A percentile compares a stretch with the other conserved stretches of the same genome.
Evolutionary conservation across 768 basidiomycete species (phyloP).

Genomic region (Tylopilus rubrobrunneus): DNA sequence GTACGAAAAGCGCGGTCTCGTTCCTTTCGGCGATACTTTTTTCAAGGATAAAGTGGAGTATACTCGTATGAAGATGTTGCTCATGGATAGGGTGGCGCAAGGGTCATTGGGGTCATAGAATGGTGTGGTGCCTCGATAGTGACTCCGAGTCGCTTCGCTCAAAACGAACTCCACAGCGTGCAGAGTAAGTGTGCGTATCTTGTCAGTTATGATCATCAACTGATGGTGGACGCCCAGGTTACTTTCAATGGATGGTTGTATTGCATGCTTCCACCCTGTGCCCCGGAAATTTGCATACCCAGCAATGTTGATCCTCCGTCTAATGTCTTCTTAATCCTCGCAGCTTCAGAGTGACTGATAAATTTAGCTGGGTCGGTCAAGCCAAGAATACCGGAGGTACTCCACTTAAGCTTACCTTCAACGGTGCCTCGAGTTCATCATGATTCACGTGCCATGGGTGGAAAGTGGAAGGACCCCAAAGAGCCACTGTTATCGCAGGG

Average conservation of each 20-base stretch:
- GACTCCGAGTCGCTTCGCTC: not conserved
- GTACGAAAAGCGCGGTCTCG: conserved; percentile 52
- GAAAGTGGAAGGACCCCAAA: not conserved
- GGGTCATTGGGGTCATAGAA: too few species aligned
- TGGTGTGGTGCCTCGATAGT: not conserved
- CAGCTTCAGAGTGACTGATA: conserved; percentile 1
- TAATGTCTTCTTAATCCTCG: not conserved
- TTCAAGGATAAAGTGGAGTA: conserved; percentile 55
- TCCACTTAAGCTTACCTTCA: too few species aligned
- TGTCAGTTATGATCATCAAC: not conserved
- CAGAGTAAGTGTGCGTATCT: conserved; percentile 5
- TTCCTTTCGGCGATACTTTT: conserved; percentile 47
- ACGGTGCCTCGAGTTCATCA: not conserved
- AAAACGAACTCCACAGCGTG: not conserved
- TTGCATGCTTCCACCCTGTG: conserved; percentile 14
- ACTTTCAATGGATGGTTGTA: conserved; percentile 2
- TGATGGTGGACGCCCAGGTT: conserved; percentile 11
- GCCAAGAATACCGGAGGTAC: not conserved
- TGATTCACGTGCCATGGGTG: not conserved
- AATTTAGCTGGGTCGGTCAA: not conserved
- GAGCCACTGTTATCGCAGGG: not conserved
- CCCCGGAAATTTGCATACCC: conserved; percentile 4
- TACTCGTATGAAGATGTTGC: conserved; percentile 46
- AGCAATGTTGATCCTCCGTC: not conserved
- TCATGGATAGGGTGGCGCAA: conserved; percentile 4